Percentiles rank a stretch among this genome's conserved stretches.
Evolutionary conservation across 257 asterid genomes (phyloP).

Genomic region (Verbena officinalis): DNA sequence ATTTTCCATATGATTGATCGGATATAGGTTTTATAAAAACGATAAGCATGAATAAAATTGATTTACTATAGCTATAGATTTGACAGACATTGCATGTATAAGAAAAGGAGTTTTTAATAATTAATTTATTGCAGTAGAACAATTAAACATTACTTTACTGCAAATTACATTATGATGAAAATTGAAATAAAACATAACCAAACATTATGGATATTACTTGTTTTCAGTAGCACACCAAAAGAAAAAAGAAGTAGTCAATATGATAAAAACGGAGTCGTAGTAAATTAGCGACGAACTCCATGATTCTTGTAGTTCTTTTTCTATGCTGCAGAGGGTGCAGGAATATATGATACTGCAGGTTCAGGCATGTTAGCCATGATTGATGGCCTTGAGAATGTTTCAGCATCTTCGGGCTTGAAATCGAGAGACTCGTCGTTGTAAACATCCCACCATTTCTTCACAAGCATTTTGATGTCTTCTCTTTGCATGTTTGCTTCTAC

Average conservation of each 20-base stretch:
- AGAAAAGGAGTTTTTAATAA: neutral
- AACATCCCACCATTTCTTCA: conserved; percentile 66
- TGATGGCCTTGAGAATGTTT: conserved; percentile 41
- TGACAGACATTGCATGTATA: neutral
- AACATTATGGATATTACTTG: conserved; percentile 15
- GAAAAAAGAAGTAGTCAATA: conserved; percentile 19
- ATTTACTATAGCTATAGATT: too few relatives aligned
- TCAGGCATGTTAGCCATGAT: conserved; percentile 46
- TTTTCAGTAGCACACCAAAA: conserved; percentile 24
- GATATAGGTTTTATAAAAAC: neutral
- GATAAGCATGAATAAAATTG: neutral
- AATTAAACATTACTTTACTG: conserved; percentile 13
- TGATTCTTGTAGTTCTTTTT: neutral
- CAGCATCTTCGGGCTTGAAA: conserved; percentile 39
- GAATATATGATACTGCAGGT: conserved; percentile 45
- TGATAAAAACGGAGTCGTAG: neutral
- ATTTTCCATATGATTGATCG: too few relatives aligned
- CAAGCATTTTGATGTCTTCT: conserved; percentile 54
- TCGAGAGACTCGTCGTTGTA: conserved; percentile 53
- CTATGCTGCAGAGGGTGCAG: conserved; percentile 69
- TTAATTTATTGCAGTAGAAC: conserved; percentile 9
- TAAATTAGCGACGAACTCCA: neutral
- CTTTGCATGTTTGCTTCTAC: conserved; percentile 59
- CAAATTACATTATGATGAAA: conserved; percentile 8
- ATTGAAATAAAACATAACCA: conserved; percentile 20